These are phyloP conservation scores for Solanum dulcamara DNA, from an alignment of 257 asterid species.

Conservation along the genomic window DNA sequence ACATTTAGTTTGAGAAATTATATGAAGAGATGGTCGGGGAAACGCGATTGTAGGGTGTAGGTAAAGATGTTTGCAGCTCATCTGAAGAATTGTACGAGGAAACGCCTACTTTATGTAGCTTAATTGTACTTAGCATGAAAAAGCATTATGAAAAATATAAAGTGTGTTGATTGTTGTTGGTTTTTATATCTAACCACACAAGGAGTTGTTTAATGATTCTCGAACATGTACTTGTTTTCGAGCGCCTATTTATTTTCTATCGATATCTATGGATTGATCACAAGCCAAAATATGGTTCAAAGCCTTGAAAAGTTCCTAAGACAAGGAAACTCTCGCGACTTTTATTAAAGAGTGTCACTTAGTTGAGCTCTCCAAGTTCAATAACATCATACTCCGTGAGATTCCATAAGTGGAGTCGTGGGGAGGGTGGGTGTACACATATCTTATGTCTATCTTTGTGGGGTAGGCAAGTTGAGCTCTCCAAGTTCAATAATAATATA, in stretches of 20 bases:
- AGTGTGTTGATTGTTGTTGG: background rate
- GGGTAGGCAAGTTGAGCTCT: background rate
- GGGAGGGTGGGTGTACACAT: background rate
- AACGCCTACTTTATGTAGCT: background rate
- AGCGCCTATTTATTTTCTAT: background rate
- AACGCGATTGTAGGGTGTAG: background rate
- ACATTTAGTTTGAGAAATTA: background rate
- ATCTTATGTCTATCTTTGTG: background rate
- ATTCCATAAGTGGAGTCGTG: background rate
- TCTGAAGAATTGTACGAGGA: background rate
- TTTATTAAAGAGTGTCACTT: background rate
- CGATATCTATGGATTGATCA: background rate
- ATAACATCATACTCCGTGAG: background rate
- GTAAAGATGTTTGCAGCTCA: background rate
- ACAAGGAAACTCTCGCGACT: background rate
- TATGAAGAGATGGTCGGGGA: background rate
- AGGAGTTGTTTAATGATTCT: background rate
- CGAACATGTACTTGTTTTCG: background rate
- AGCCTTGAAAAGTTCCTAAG: background rate
- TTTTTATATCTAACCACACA: background rate
- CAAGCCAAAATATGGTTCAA: background rate
- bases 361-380: background rate
- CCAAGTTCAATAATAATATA: background rate
- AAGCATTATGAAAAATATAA: background rate
- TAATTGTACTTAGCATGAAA: background rate